phyloP scores from a whole-genome alignment of 1,284 basidiomycete genomes.

The Fistulina hepatica region DNA sequence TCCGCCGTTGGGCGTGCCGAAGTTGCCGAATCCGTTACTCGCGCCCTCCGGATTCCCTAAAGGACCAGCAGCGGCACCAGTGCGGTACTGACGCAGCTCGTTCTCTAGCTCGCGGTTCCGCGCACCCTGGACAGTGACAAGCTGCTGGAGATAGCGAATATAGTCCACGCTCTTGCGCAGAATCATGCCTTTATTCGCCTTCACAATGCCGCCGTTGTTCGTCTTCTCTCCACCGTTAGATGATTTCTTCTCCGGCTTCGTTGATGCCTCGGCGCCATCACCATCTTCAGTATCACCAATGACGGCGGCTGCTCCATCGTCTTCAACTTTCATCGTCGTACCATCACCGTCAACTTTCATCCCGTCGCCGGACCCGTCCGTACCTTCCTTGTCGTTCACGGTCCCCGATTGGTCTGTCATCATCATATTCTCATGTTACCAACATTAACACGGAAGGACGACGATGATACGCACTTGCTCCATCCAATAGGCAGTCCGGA shows the following conservation, averaged over 20 bases:
- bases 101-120: constrained; percentile 68
- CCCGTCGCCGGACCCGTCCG: constrained; percentile 3
- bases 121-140: constrained; percentile 66
- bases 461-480: constrained; percentile 28
- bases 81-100: constrained; percentile 39
- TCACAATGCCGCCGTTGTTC: constrained; percentile 36
- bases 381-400: constrained; percentile 6
- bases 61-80: no score
- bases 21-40: no score
- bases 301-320: not conserved
- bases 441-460: constrained; percentile 1
- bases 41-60: no score
- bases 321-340: not conserved
- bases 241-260: not conserved
- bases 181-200: constrained; percentile 88
- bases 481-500: constrained; percentile 72
- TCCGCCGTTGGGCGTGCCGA: no score
- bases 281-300: constrained; percentile 6
- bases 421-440: not conserved
- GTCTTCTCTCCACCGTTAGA: constrained; percentile 18
- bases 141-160: constrained; percentile 77
- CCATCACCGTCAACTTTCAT: not conserved
- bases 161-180: constrained; percentile 82
- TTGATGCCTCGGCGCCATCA: not conserved
- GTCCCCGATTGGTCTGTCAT: not conserved